Percentiles rank a stretch among this genome's conserved stretches.
Conservation (phyloP, 192 early-diverging fungal species). For the Dispira simplex region DNA sequence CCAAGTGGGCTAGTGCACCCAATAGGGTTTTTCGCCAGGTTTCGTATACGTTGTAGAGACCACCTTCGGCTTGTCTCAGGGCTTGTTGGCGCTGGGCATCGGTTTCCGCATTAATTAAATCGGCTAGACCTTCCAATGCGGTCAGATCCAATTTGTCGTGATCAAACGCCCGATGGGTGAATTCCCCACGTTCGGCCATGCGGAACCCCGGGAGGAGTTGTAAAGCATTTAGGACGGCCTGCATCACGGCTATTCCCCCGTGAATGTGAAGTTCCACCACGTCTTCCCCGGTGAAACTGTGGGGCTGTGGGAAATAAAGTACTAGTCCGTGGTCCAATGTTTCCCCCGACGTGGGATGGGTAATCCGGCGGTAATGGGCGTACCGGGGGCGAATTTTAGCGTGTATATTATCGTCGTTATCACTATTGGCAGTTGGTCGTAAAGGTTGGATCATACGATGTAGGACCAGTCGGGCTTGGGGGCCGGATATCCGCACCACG, state of each 20-base stretch:
- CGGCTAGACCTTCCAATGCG: slow-evolving; percentile 51
- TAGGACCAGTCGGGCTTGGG: slow-evolving; percentile 2
- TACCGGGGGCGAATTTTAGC: slow-evolving; percentile 17
- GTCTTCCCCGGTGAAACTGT: slow-evolving; percentile 63
- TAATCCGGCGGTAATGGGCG: slow-evolving; percentile 26
- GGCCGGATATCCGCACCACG: slow-evolving; percentile 55
- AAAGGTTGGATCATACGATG: not conserved
- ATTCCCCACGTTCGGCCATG: slow-evolving; percentile 61
- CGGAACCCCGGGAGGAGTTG: slow-evolving; percentile 27
- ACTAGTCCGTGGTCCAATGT: slow-evolving; percentile 42
- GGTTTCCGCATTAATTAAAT: slow-evolving; percentile 65
- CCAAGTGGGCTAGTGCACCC: slow-evolving; percentile 37
- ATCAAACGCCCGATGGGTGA: slow-evolving; percentile 54
- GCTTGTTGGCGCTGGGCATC: slow-evolving; percentile 52
- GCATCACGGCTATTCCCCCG: slow-evolving; percentile 52
- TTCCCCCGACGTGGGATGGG: slow-evolving; percentile 23
- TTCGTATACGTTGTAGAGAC: slow-evolving; percentile 41
- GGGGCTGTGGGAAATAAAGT: slow-evolving; percentile 41
- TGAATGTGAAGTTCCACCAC: slow-evolving; percentile 60
- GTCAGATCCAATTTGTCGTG: slow-evolving; percentile 60
- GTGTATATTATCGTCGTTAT: not conserved
- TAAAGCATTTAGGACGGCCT: slow-evolving; percentile 35
- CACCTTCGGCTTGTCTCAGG: slow-evolving; percentile 51
- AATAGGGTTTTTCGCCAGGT: slow-evolving; percentile 43
- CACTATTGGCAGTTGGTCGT: too few species aligned